Conservation (phyloP, 441 rosid species). For the Pelargonium citronellum region DNA sequence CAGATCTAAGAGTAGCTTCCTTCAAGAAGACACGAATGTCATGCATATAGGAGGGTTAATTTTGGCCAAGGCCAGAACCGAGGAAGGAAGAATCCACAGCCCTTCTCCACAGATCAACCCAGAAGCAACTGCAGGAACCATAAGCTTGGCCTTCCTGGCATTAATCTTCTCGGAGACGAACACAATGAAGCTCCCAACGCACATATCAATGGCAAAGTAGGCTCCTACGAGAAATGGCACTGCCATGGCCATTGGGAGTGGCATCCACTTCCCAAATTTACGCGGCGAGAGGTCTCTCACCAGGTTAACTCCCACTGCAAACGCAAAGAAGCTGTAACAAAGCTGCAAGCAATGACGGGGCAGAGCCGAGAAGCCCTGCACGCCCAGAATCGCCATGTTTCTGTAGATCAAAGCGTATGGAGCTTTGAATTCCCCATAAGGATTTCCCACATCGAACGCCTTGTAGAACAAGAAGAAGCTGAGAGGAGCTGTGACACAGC, state of each 20-base stretch:
- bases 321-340: constrained; percentile 68
- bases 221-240: constrained; percentile 90
- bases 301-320: constrained; percentile 55
- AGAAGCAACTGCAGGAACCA: constrained; percentile 83
- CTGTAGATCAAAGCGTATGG: constrained; percentile 78
- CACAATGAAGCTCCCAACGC: constrained; percentile 70
- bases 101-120: constrained; percentile 96
- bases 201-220: constrained; percentile 84
- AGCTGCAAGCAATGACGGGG: constrained; percentile 76
- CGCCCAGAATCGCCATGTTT: constrained; percentile 90
- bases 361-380: constrained; percentile 85
- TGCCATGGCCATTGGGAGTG: constrained; percentile 96
- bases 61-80: constrained; percentile 63
- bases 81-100: constrained; percentile 82
- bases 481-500: constrained; percentile 79
- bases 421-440: constrained; percentile 79
- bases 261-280: constrained; percentile 55
- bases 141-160: constrained; percentile 41
- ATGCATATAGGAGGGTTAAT: constrained; percentile 76
- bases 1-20: too few species aligned
- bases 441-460: constrained; percentile 82
- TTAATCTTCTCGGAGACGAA: constrained; percentile 60
- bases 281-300: constrained; percentile 46
- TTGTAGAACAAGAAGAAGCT: constrained; percentile 77
- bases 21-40: constrained; percentile 39